Evolutionary conservation across 129 eudicot genomes (phyloP).

Genomic region (Centaurea solstitialis): DNA sequence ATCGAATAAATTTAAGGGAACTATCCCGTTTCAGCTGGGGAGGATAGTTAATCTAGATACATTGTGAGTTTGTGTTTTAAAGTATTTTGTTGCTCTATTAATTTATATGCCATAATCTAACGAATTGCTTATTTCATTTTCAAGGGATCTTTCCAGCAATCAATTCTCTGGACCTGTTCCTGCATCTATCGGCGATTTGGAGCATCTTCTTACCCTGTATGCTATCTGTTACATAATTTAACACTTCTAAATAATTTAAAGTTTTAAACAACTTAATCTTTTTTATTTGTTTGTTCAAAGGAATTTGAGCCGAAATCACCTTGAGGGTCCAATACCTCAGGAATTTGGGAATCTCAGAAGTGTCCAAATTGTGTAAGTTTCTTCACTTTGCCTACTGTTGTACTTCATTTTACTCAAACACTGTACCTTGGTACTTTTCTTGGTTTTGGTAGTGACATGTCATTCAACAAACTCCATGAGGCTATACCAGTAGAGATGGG

Average conservation of each 20-base stretch:
- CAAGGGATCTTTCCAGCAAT: conserved; percentile 86
- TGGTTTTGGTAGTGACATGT: conserved; percentile 60
- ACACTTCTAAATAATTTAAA: no score
- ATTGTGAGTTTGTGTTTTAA: conserved; percentile 45
- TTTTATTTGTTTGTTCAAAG: conserved; percentile 28
- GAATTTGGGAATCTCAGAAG: conserved; percentile 93
- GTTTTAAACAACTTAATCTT: neutral
- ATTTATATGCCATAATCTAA: neutral
- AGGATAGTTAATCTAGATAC: conserved; percentile 82
- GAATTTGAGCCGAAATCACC: conserved; percentile 76
- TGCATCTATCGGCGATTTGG: conserved; percentile 81
- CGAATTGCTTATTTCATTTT: neutral
- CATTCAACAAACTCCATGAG: conserved; percentile 59
- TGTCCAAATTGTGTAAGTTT: conserved; percentile 63
- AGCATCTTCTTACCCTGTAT: conserved; percentile 88
- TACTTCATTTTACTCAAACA: neutral
- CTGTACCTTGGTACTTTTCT: neutral
- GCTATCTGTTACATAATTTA: conserved; percentile 3
- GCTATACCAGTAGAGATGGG: conserved; percentile 75
- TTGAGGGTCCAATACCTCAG: conserved; percentile 65
- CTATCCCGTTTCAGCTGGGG: conserved; percentile 75
- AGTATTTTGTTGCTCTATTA: neutral
- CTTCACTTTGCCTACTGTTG: neutral
- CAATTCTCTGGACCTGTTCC: conserved; percentile 71
- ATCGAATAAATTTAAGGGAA: conserved; percentile 68